A percentile compares a stretch with the other conserved stretches of the same genome.
phyloP scores from a whole-genome alignment of 2,329 filamentous ascomycete genomes.

The Aspergillus puulaauensis region DNA sequence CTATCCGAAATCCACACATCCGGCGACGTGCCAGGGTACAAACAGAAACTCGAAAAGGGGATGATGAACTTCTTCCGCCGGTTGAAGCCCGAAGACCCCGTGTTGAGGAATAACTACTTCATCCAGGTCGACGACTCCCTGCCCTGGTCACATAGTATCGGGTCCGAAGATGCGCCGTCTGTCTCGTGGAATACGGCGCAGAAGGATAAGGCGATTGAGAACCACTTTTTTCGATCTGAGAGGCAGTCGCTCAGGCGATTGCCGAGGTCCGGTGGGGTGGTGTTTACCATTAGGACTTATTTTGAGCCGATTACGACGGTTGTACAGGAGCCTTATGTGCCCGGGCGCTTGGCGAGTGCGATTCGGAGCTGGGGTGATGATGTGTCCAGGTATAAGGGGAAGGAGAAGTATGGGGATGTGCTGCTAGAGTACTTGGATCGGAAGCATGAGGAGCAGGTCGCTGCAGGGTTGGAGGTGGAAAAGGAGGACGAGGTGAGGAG shows the following conservation, averaged over 20 bases:
- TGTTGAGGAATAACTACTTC: slow-evolving; percentile 79
- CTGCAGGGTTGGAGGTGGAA: slow-evolving; percentile 61
- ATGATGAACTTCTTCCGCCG: slow-evolving; percentile 81
- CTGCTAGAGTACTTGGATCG: slow-evolving; percentile 73
- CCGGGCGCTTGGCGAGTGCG: slow-evolving; percentile 73
- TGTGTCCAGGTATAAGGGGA: slow-evolving; percentile 75
- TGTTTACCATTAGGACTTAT: slow-evolving; percentile 79
- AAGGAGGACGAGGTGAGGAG: slow-evolving; percentile 59
- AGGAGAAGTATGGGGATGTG: slow-evolving; percentile 70
- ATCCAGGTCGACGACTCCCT: slow-evolving; percentile 79
- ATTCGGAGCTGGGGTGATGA: slow-evolving; percentile 79
- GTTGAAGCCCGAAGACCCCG: slow-evolving; percentile 65
- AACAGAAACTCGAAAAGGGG: slow-evolving; percentile 69
- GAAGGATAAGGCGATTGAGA: slow-evolving; percentile 68
- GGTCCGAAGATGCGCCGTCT: slow-evolving; percentile 63
- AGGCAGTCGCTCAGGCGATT: slow-evolving; percentile 67
- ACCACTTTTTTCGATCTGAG: slow-evolving; percentile 77
- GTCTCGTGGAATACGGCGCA: slow-evolving; percentile 75
- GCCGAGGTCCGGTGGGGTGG: slow-evolving; percentile 57
- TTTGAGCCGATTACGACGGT: slow-evolving; percentile 71
- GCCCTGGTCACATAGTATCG: slow-evolving; percentile 75
- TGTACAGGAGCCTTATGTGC: slow-evolving; percentile 70
- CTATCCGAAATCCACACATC: slow-evolving; percentile 77
- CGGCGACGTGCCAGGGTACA: slow-evolving; percentile 72
- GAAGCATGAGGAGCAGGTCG: slow-evolving; percentile 72